phyloP scores from a whole-genome alignment of 2,329 filamentous ascomycete species.

The Hypoxylon sp. region DNA sequence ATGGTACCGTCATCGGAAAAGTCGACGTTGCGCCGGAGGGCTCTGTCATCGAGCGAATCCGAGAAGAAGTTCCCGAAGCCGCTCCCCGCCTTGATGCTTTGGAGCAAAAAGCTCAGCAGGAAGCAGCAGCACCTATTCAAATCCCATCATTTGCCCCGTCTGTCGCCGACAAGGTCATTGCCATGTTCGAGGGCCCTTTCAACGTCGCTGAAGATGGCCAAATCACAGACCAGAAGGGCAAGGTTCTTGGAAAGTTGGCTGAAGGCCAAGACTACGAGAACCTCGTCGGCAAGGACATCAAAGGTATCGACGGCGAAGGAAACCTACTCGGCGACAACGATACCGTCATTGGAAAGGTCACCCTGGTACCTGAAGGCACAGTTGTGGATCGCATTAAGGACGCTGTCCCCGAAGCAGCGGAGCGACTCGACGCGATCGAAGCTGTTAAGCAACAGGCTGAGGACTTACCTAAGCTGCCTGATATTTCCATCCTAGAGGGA shows the following conservation, averaged over 20 bases:
- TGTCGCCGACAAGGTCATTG: conserved; percentile 50
- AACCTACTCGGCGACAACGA: conserved; percentile 74
- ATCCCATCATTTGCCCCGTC: conserved; percentile 50
- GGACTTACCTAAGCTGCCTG: conserved; percentile 38
- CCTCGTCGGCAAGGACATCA: conserved; percentile 69
- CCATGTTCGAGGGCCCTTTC: conserved; percentile 53
- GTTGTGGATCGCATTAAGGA: conserved; percentile 53
- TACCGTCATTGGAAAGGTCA: conserved; percentile 71
- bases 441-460: conserved; percentile 39
- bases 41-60: conserved; percentile 51
- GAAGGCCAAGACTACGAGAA: conserved; percentile 48
- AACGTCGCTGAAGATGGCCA: conserved; percentile 60
- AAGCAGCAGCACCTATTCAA: conserved; percentile 39
- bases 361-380: conserved; percentile 60
- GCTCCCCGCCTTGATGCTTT: conserved; percentile 57
- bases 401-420: conserved; percentile 48
- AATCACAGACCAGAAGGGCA: conserved; percentile 61
- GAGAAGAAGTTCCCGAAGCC: conserved; percentile 48
- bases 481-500: conserved; percentile 53
- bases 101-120: conserved; percentile 45
- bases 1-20: conserved; percentile 72
- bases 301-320: conserved; percentile 74
- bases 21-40: conserved; percentile 64
- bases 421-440: conserved; percentile 49
- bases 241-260: conserved; percentile 50